These are phyloP conservation scores for Solanum peruvianum DNA, from an alignment of 257 asterid genomes.

Conservation along the genomic window DNA sequence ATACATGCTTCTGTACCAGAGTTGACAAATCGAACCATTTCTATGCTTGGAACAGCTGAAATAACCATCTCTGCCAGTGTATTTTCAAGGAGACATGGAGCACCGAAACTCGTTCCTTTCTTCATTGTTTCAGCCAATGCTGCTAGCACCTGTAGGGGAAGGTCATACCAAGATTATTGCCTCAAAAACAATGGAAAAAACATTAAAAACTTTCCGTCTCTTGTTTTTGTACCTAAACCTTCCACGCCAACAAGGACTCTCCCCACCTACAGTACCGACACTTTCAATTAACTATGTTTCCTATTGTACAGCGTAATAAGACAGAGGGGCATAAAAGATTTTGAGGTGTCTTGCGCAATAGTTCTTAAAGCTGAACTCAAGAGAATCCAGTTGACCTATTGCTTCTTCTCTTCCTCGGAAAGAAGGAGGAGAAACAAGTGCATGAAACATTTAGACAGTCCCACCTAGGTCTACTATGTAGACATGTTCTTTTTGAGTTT, in stretches of 20 bases:
- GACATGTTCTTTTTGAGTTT: not conserved
- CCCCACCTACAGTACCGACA: not conserved
- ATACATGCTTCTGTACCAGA: slow-evolving; percentile 99
- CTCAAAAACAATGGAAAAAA: not conserved
- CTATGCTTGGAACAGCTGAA: slow-evolving; percentile 92
- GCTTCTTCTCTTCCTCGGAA: not conserved
- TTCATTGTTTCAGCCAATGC: slow-evolving; percentile 93
- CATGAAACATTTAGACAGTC: not conserved
- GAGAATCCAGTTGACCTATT: not conserved
- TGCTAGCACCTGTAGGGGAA: slow-evolving; percentile 52
- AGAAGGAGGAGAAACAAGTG: not conserved
- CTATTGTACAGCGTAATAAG: not conserved
- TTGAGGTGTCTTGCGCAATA: not conserved
- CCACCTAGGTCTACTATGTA: not conserved
- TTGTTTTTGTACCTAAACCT: not conserved
- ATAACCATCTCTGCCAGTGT: slow-evolving; percentile 88
- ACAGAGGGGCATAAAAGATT: not conserved
- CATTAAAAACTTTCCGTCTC: not conserved
- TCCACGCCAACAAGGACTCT: not conserved
- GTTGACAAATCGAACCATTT: slow-evolving; percentile 97
- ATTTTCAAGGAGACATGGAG: slow-evolving; percentile 95
- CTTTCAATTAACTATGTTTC: not conserved
- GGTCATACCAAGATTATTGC: not conserved
- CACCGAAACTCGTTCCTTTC: slow-evolving; percentile 99
- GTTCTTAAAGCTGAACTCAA: not conserved